Evolutionary conservation across 2,329 filamentous ascomycete genomes (phyloP), one percentile per base, ranked within the genome.

Genomic region (Thermothelomyces thermophilus): DNA sequence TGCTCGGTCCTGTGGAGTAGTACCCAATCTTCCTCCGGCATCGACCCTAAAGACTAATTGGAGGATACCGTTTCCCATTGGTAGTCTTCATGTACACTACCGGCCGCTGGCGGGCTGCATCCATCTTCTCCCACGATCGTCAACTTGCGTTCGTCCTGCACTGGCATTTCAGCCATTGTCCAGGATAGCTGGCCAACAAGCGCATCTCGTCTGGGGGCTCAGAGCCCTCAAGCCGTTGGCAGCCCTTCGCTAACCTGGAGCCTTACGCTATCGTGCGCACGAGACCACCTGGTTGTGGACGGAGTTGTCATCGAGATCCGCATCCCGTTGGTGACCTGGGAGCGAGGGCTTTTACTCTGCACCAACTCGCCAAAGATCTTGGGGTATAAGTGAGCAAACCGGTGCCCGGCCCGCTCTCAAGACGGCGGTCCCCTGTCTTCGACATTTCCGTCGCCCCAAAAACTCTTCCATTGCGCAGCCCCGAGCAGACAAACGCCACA

Each of bases 341-440:
- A 11, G 36, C 9, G 28, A 28, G 24, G 41, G 30, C n/a, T n/a
- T n/a, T n/a, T n/a, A n/a, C n/a, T n/a, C n/a, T n/a, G n/a, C n/a
- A n/a, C n/a, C n/a, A n/a, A 35, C 34, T 31, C 46, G 34, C 42
- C n/a, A 36, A 17, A n/a, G n/a, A 30, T 11, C 20, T 42, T 26
- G 36, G 30, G 36, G 43, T 57, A 53, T 56, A 57, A 57, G 40
- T 48, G 51, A 44, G 39, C 33, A 48, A 47, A 48, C 48, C 30
- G 42, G 41, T 53, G 51, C 49, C 43, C 49, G 41, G 48, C 52
- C 35, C 33, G 17, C 24, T 5, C 24, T 26, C n/a, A 55, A 60
- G 50, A 47, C 54, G 45, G 50, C 52, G 50, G 45, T 58, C 50
- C 56, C 57, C 52, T 58, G 54, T 54, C 52, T 45, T 57, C 14